Conservation (phyloP, 495 filamentous ascomycete genomes). For the Peziza echinospora region DNA sequence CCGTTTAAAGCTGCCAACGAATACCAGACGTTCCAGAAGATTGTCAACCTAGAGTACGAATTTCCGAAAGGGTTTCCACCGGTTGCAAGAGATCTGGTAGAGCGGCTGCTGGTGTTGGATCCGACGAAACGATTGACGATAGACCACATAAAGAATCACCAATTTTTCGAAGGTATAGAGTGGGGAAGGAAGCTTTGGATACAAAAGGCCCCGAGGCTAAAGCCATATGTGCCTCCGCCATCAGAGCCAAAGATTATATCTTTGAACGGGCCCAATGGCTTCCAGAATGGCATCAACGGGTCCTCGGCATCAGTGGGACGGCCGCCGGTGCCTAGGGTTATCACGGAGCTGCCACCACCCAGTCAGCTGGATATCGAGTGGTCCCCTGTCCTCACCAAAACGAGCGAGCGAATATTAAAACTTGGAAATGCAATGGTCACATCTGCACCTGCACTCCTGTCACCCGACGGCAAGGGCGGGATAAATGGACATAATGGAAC, state of each 20-base stretch:
- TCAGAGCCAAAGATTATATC: slow-evolving; percentile 58
- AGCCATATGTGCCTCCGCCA: slow-evolving; percentile 60
- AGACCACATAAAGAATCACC: slow-evolving; percentile 91
- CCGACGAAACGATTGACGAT: slow-evolving; percentile 72
- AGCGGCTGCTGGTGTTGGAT: slow-evolving; percentile 77
- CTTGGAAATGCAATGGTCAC: slow-evolving; percentile 73
- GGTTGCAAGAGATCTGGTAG: slow-evolving; percentile 75
- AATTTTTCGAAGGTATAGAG: slow-evolving; percentile 79
- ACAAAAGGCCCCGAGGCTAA: slow-evolving; percentile 71
- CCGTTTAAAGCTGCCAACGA: slow-evolving; percentile 97
- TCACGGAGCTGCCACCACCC: slow-evolving; percentile 87
- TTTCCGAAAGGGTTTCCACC: slow-evolving; percentile 81
- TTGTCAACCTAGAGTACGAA: slow-evolving; percentile 78
- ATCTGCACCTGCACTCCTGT: slow-evolving; percentile 43
- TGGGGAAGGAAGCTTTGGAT: slow-evolving; percentile 82
- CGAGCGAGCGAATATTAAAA: slow-evolving; percentile 86
- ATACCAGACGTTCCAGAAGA: slow-evolving; percentile 96
- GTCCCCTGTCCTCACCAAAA: slow-evolving; percentile 81
- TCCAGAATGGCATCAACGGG: slow-evolving; percentile 20
- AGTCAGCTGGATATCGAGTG: slow-evolving; percentile 97
- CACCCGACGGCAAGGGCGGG: slow-evolving; percentile 17
- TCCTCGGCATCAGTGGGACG: slow-evolving; percentile 6
- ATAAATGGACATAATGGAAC: slow-evolving; percentile 24
- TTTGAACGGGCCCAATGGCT: slow-evolving; percentile 39
- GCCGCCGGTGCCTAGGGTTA: slow-evolving; percentile 49